Evolutionary conservation across 441 rosid species (phyloP), one percentile per base, ranked within the genome.

Genomic region (Pelargonium hybrid): DNA sequence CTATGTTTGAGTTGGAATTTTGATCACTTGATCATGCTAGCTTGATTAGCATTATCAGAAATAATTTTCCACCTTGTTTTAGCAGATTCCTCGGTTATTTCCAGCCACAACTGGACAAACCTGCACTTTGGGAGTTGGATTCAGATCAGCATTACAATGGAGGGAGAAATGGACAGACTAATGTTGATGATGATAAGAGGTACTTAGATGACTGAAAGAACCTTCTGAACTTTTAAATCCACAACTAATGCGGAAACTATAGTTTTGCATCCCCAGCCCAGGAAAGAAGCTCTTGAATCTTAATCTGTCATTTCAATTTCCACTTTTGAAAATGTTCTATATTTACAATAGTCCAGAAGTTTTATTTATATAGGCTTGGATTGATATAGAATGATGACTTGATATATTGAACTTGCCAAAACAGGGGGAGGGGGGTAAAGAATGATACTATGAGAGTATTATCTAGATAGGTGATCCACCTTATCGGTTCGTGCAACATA

Each of bases 41-140:
- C 26, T 23, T 23, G 26, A 2, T 23, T 23, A 23, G 25, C 56
- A 59, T 8, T 64, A 66, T 10, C 11, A 50, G 26, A 61, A 29
- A 11, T 17, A 14, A 20, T 72, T 63, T 69, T 56, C 25, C 26
- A 17, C 25, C 0, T 56, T 29, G 57, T 78, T 69, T 74, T 67
- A 18, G 26, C 90, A 93, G 98, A 75, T 94, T 95, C 74, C 83
- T 95, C 75, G 99, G 99, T 65, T 85, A 92, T 80, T 92, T 91
- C 72, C 97, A 85, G 79, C 97, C 97, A 56, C 90, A 88, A 65
- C 78, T 76, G 73, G 96, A 89, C 66, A 92, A 76, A 73, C 93
- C 95, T 56, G 89, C 92, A 21, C 70, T 90, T 61, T 95, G 98
- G 99, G 98, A 95, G 72, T 77, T 95, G 82, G 89, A 84, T 79